These are phyloP conservation scores for Thelephora terrestris DNA, from an alignment of 1,284 basidiomycete species.

Conservation along the genomic window DNA sequence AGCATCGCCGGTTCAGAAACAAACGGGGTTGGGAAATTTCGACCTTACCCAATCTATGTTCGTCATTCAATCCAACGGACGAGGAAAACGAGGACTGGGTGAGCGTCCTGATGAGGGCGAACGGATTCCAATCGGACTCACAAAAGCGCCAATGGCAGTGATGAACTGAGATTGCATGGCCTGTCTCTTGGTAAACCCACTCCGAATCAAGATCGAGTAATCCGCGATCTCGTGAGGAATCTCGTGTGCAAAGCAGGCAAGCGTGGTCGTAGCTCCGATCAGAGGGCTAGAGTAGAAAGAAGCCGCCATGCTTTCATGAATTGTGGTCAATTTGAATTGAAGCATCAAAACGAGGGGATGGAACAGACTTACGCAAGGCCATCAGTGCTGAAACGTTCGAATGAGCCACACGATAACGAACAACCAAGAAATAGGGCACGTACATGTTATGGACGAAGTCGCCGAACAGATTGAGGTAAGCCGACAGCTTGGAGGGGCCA, in stretches of 20 bases:
- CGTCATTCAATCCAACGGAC: neutral
- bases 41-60: constrained; percentile 39
- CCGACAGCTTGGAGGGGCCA: constrained; percentile 70
- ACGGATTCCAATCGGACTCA: constrained; percentile 30
- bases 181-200: constrained; percentile 80
- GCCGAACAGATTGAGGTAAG: constrained; percentile 84
- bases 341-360: constrained; percentile 1
- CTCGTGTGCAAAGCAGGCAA: constrained; percentile 88
- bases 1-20: neutral
- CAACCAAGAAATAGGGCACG: constrained; percentile 19
- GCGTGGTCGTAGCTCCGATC: constrained; percentile 82
- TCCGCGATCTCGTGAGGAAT: constrained; percentile 90
- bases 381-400: constrained; percentile 52
- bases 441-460: constrained; percentile 86
- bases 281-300: constrained; percentile 85
- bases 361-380: constrained; percentile 60
- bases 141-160: constrained; percentile 83
- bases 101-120: too few relatives aligned
- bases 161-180: constrained; percentile 88
- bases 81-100: constrained; percentile 2
- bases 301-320: constrained; percentile 63
- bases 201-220: constrained; percentile 82
- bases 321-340: neutral
- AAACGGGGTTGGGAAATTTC: neutral
- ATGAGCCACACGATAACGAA: constrained; percentile 1